Conservation (phyloP, 805 yeast species). For the Yarrowia bubula region DNA sequence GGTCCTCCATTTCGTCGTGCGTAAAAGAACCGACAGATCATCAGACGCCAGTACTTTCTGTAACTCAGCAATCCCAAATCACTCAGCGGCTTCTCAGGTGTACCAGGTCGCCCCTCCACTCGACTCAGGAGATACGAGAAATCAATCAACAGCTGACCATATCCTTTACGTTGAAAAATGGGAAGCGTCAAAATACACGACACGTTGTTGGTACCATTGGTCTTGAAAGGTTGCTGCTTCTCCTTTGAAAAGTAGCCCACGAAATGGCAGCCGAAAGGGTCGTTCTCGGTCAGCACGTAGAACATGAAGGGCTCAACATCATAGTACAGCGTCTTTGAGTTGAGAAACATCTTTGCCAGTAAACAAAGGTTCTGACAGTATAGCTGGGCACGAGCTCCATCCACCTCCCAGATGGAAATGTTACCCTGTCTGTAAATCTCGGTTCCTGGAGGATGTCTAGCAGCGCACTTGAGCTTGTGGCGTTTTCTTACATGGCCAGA, state of each 20-base stretch:
- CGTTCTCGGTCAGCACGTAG: conserved; percentile 75
- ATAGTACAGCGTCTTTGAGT: conserved; percentile 87
- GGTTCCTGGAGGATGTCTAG: conserved; percentile 80
- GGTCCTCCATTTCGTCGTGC: too few species aligned
- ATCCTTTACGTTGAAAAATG: conserved; percentile 80
- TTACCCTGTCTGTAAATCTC: conserved; percentile 79
- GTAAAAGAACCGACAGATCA: conserved; percentile 46
- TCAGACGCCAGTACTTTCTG: conserved; percentile 78
- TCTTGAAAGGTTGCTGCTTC: conserved; percentile 39
- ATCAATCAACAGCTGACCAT: conserved; percentile 83
- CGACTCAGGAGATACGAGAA: conserved; percentile 79
- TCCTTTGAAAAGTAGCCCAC: conserved; percentile 96
- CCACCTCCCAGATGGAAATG: conserved; percentile 82
- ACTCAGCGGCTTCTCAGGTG: conserved; percentile 93
- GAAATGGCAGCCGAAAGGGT: conserved; percentile 60
- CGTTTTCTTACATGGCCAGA: conserved; percentile 65
- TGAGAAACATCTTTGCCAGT: conserved; percentile 81
- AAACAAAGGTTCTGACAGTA: conserved; percentile 90
- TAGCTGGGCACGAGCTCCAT: conserved; percentile 76
- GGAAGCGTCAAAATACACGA: conserved; percentile 92
- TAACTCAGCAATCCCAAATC: conserved; percentile 84
- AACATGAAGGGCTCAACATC: conserved; percentile 96
- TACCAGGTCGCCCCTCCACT: conserved; percentile 75
- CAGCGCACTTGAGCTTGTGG: conserved; percentile 72
- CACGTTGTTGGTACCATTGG: conserved; percentile 52